phyloP scores from a whole-genome alignment of 2,329 filamentous ascomycete genomes.

The Colletotrichum limetticola region DNA sequence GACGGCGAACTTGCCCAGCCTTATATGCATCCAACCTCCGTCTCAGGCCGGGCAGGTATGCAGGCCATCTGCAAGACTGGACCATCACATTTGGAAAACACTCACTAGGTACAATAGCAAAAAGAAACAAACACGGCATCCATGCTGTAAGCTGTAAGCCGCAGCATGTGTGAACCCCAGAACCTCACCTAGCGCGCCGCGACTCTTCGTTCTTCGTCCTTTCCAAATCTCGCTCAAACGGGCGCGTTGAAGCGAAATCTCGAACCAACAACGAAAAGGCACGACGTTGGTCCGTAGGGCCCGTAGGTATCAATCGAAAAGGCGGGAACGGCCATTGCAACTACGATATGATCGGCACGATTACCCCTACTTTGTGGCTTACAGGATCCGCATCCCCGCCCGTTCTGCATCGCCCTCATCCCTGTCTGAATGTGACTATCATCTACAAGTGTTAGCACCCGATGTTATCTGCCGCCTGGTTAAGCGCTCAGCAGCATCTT shows the following conservation, averaged over 20 bases:
- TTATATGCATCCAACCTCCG: conserved; percentile 1
- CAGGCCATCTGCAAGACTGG: background rate
- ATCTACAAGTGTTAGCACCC: background rate
- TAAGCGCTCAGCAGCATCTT: background rate
- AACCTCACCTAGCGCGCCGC: background rate
- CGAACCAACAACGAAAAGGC: background rate
- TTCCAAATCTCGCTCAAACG: background rate
- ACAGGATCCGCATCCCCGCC: background rate
- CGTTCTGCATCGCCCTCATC: background rate
- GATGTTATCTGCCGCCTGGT: background rate
- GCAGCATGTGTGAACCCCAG: background rate
- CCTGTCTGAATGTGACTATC: background rate
- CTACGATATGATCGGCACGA: background rate
- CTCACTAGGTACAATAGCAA: background rate
- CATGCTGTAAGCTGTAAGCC: background rate
- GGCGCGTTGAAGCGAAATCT: background rate
- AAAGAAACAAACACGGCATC: background rate
- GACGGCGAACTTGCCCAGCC: background rate
- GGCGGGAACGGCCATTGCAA: background rate
- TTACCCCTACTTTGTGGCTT: background rate
- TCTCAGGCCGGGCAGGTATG: background rate
- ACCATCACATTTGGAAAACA: background rate
- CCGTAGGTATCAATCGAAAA: background rate
- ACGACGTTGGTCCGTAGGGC: background rate
- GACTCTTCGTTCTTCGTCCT: background rate